Percentiles rank a stretch among this genome's conserved stretches.
Conservation (phyloP, 108 stramenopile genomes). For the Nitzschia palea region DNA sequence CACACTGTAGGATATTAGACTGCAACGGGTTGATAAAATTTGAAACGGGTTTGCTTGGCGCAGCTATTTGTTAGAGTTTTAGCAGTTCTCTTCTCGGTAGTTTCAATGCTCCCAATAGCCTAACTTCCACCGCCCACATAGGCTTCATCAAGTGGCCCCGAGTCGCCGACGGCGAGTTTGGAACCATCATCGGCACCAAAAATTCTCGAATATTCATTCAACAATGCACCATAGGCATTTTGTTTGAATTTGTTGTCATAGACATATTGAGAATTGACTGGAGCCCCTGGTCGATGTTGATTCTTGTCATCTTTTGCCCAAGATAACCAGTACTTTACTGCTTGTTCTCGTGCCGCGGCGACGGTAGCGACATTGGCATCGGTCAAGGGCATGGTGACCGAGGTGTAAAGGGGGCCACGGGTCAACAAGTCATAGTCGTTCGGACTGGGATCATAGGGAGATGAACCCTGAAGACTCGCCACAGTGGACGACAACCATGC, state of each 20-base stretch:
- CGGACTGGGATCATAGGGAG: background rate
- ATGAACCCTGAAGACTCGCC: constrained; percentile 51
- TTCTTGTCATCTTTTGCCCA: constrained; percentile 60
- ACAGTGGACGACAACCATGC: constrained; percentile 32
- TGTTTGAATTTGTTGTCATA: constrained; percentile 78
- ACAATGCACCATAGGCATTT: constrained; percentile 69
- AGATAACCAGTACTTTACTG: constrained; percentile 55
- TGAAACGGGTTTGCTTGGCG: too few species aligned
- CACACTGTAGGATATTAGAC: too few species aligned
- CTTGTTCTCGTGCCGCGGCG: constrained; percentile 52
- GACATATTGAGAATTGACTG: constrained; percentile 79
- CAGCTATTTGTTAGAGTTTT: too few species aligned
- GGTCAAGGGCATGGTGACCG: constrained; percentile 61
- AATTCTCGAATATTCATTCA: constrained; percentile 45
- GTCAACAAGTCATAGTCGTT: constrained; percentile 61
- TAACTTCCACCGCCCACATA: constrained; percentile 86
- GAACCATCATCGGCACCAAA: constrained; percentile 64
- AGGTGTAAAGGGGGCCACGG: constrained; percentile 54
- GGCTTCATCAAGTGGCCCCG: constrained; percentile 83
- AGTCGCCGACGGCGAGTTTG: constrained; percentile 70
- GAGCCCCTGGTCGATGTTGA: constrained; percentile 71
- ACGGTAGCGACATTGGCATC: constrained; percentile 61
- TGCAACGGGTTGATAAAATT: too few species aligned
- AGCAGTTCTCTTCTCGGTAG: too few species aligned
- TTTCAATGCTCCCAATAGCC: too few species aligned